Evolutionary conservation across 2,329 filamentous ascomycete species (phyloP), one percentile per base, ranked within the genome.

Genomic region (Paracoccidioides brasiliensis): DNA sequence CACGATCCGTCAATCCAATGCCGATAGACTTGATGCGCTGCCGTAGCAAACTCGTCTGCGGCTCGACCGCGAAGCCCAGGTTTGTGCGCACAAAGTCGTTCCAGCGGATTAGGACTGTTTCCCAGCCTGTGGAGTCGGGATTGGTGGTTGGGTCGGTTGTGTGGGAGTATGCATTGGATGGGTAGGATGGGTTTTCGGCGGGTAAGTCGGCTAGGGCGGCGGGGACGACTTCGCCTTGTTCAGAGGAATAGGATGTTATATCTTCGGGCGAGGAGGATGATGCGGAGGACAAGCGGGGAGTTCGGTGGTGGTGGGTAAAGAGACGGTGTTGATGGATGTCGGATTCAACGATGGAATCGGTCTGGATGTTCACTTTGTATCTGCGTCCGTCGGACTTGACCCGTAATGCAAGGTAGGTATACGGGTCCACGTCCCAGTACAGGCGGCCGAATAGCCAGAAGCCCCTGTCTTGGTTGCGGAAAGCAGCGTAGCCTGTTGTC

Each of bases 341-440:
- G n/a, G 90, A 91, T 9, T 89, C 87, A 50, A 95, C 88, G 55
- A 98, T 84, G 1, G 87, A 88, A 67, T 98, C 91, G 3, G 90
- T 95, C 75, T 97, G 93, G 14, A 98, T 76, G 70, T 98, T 98
- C 65, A 98, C 82, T 56, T 95, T 88, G 74, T 97, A 98, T 64
- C 88, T 86, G 57, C 93, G 79, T 14, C 90, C 90, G 67, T 97
- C 93, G 3, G 88, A 91, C 69, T 90, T 93, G 63, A 98, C 79
- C 12, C 90, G 85, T 65, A 98, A 72, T 0, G 89, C 91, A 8
- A 98, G 83, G 71, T 90, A 96, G 10, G 80, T 75, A 72, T 95
- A 97, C 2, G 87, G 84, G 65, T 95, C 90, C 53, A 96, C 85
- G 67, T 97, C 85, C 88, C 89, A 96, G 28, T 89, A 74, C 38